Evolutionary conservation across 345 rosid species (phyloP).

Genomic region (Linum trigynum): DNA sequence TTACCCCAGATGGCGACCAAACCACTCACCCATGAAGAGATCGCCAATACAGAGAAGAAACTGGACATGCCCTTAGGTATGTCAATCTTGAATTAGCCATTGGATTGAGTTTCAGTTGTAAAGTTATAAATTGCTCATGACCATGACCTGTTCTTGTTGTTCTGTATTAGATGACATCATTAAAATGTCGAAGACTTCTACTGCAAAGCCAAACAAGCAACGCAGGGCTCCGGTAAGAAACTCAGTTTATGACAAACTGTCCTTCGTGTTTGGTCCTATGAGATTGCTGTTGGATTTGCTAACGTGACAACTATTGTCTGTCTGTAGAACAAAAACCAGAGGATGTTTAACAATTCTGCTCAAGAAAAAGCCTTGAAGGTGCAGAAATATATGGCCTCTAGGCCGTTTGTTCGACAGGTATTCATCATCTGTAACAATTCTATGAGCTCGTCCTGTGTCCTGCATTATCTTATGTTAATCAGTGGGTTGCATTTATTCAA

Average conservation of each 20-base stretch:
- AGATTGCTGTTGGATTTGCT: constrained; percentile 11
- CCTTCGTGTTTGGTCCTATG: background rate
- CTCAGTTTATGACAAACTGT: constrained; percentile 3
- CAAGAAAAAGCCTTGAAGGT: constrained; percentile 41
- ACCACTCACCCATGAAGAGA: constrained; percentile 62
- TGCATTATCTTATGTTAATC: background rate
- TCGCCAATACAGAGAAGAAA: constrained; percentile 82
- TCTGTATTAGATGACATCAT: constrained; percentile 54
- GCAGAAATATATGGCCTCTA: constrained; percentile 46
- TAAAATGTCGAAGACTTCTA: constrained; percentile 61
- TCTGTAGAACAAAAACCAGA: constrained; percentile 53
- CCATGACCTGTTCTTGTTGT: background rate
- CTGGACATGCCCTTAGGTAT: constrained; percentile 82
- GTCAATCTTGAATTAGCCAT: constrained; percentile 3
- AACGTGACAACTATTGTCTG: constrained; percentile 2
- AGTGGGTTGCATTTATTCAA: background rate
- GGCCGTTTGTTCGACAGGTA: constrained; percentile 79
- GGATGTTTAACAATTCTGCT: constrained; percentile 27
- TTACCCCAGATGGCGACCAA: constrained; percentile 44
- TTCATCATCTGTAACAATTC: background rate
- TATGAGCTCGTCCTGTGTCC: background rate
- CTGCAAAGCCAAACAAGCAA: constrained; percentile 40
- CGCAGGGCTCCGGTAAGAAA: constrained; percentile 39
- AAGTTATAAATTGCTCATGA: background rate
- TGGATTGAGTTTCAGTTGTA: background rate